Base-by-base conservation (phyloP, 345 rosid species). In the Clarkia xantiana region DNA sequence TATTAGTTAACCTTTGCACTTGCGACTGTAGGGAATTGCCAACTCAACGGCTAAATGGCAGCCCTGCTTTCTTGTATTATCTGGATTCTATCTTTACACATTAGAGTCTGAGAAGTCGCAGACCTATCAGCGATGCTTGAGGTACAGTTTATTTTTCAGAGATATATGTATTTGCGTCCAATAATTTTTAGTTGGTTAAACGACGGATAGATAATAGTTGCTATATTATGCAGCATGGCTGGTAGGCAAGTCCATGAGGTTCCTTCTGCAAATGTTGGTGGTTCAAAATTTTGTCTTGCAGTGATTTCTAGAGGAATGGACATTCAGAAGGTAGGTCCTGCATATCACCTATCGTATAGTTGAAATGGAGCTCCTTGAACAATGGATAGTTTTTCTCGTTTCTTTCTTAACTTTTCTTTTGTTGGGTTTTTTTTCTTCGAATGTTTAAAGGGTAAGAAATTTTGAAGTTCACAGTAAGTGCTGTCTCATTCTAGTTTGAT, bases 31-130 rank as follows among this genome's bases (percentile, higher is more conserved):
- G 98, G 98, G 98, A 50, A 84, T 91, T 67, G 98, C 95, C 42
- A 80, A 91, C 69, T 80, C 94, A 20, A 73, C 86, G 65, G 90
- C 98, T 58, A 71, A 80, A 23, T 91, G 98, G 98, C 94, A 91
- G 61, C 74, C 81, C 39, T 86, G 96, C 75, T 86, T 72, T 76
- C 78, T 91, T 62, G 79, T 74, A 40, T 66, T 91, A 56, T 91
- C 94, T 70, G 94, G 98, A 65, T 68, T 72, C 42, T 76, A 84
- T 75, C 83, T 91, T 40, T 84, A 91, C 73, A 70, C 76, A 56
- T 72, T 76, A 69, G 95, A 91, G 70, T 86, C 95, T 60, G 80
- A 72, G 45, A 80, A 64, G 66, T 84, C 96, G 46, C 85, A 62
- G 56, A 80, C 66, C 68, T 78, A 81, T 71, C 90, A 75, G 72